phyloP scores from a whole-genome alignment of 768 basidiomycete species.

The Leccinum imitatum region DNA sequence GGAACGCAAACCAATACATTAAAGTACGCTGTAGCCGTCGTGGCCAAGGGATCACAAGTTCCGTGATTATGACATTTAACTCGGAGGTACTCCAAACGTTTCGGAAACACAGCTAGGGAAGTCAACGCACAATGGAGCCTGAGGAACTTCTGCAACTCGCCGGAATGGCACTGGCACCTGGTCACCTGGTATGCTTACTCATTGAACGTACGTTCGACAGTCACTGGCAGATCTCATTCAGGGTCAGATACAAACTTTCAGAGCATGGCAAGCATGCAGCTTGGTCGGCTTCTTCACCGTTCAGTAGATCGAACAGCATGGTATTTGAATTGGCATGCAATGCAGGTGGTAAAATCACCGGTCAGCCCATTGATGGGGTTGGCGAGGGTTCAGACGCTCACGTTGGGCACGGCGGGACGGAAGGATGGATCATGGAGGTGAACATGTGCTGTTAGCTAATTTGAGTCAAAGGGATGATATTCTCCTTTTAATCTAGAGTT shows the following conservation, averaged over 20 bases:
- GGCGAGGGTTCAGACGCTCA: neutral
- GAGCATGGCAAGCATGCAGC: slow-evolving; percentile 2
- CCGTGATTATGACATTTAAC: neutral
- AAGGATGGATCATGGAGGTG: neutral
- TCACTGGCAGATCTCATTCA: neutral
- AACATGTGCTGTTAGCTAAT: neutral
- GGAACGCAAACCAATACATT: neutral
- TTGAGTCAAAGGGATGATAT: too few relatives aligned
- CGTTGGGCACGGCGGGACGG: neutral
- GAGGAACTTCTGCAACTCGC: neutral
- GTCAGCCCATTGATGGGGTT: slow-evolving; percentile 7
- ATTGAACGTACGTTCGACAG: too few relatives aligned
- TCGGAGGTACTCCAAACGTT: neutral
- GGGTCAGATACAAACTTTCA: neutral
- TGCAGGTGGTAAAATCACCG: neutral
- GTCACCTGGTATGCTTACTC: too few relatives aligned
- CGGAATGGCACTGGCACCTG: too few relatives aligned
- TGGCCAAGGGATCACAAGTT: neutral
- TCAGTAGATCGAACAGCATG: neutral
- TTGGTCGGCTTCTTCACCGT: neutral
- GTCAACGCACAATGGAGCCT: neutral
- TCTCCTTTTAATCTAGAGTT: too few relatives aligned
- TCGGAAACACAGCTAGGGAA: slow-evolving; percentile 10
- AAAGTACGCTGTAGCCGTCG: neutral
- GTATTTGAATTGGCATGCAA: slow-evolving; percentile 17